Evolutionary conservation across 805 yeast species (phyloP).

Genomic region (Tetrapisispora fleetii): DNA sequence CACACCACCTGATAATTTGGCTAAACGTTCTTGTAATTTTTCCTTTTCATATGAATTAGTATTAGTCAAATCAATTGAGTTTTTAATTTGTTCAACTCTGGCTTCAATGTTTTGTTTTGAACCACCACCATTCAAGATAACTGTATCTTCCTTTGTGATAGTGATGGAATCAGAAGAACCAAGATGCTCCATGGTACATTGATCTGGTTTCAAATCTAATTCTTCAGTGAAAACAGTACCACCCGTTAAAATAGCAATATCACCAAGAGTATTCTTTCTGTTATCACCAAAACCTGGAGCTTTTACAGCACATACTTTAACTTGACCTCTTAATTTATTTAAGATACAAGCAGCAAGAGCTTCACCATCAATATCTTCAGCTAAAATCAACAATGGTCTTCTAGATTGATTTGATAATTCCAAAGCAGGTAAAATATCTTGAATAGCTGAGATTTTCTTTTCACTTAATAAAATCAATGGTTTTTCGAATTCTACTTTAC

Average conservation of each 20-base stretch:
- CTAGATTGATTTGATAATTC: conserved; percentile 88
- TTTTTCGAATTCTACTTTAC: conserved; percentile 91
- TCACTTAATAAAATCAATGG: conserved; percentile 83
- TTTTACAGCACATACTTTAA: conserved; percentile 92
- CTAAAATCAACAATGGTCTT: conserved; percentile 85
- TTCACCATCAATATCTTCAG: conserved; percentile 96
- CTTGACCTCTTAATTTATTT: conserved; percentile 97
- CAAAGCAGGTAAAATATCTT: conserved; percentile 84
- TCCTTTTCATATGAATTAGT: conserved; percentile 87
- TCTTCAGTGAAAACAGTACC: conserved; percentile 85
- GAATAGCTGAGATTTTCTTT: conserved; percentile 84
- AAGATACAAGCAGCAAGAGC: conserved; percentile 96
- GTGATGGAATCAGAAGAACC: conserved; percentile 90
- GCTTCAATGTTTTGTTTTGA: conserved; percentile 65
- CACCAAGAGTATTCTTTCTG: conserved; percentile 93
- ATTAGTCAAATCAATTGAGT: conserved; percentile 59
- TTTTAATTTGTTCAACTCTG: conserved; percentile 91
- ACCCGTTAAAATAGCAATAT: conserved; percentile 88
- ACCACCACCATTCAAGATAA: conserved; percentile 88
- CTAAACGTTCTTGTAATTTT: conserved; percentile 93
- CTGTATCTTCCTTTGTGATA: conserved; percentile 92
- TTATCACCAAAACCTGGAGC: conserved; percentile 99
- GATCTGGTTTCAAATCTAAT: conserved; percentile 89
- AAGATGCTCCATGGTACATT: conserved; percentile 79
- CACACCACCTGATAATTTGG: conserved; percentile 96